Base-by-base conservation (phyloP, 1,139 yeast genomes). In the Pichia sp. region DNA sequence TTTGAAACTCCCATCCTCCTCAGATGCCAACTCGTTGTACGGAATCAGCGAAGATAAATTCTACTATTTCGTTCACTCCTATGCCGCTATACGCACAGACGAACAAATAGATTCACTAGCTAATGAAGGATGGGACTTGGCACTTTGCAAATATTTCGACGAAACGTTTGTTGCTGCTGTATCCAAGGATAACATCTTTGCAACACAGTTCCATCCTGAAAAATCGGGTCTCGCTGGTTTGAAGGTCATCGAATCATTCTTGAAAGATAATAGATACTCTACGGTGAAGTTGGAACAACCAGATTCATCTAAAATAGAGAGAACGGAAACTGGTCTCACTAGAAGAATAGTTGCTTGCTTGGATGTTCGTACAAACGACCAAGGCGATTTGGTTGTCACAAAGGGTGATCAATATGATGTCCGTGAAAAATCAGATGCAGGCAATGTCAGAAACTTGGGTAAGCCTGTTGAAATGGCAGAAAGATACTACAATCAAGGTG, bases 341-440 rank as follows among this genome's bases (percentile, higher is more conserved):
- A 80, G 95, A 67, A 84, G 99, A 71, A 81, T 93, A 29, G 91
- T 93, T 70, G 99, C 99, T 0, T 93, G 99, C 71, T 73, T 93
- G 50, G 99, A 93, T 68, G 99, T 93, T n/a, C 83, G 99, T 66
- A 78, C 96, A 8, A 93, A 93, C 67, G 99, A 93, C 66, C 77
- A 77, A 44, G 99, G 99, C 41, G 99, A 93, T 67, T 77, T 93
- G 63, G 98, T 93, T 0, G 99, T 93, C 38, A 93, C 99, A 0
- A 93, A 93, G 71, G 99, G 99, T 56, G 99, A 93, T 66, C 99
- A 93, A 69, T 93, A 93, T 68, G 96, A 93, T 71, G 99, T 93
- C 3, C 81, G 99, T 62, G 97, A 91, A 65, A 79, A 85, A 60
- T 66, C 73, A 16, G 69, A 67, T 6, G 74, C 68, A 24, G 79